Evolutionary conservation across 75 land plant species (phyloP), one percentile per base, ranked within the genome.

Genomic region (Isoetes taiwanensis): DNA sequence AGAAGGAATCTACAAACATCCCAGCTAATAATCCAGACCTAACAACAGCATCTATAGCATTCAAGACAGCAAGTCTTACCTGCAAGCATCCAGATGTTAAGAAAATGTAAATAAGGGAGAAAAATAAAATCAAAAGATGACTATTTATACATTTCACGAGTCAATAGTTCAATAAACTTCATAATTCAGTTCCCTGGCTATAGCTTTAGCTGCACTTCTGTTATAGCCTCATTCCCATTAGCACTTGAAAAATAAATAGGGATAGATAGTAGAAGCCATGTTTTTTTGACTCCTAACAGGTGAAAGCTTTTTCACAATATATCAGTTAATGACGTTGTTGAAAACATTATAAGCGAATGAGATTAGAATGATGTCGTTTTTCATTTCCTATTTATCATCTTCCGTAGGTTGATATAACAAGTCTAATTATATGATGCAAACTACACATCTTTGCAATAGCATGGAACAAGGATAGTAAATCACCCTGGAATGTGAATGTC

Each of bases 401-500:
- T 17, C 59, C n/a, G n/a, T n/a, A n/a, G n/a, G n/a, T n/a, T n/a
- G n/a, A n/a, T n/a, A n/a, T n/a, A n/a, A n/a, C n/a, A n/a, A n/a
- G n/a, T n/a, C n/a, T n/a, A n/a, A n/a, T n/a, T n/a, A n/a, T n/a
- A n/a, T n/a, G n/a, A n/a, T n/a, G n/a, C n/a, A n/a, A n/a, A n/a
- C n/a, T n/a, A n/a, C n/a, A n/a, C n/a, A n/a, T n/a, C n/a, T n/a
- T n/a, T n/a, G 12, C 37, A 3, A 37, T 35, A 21, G 41, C 41
- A 57, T 14, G 54, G 41, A 11, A 19, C 12, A 2, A 35, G n/a
- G n/a, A n/a, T n/a, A 34, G 2, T 2, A 57, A 32, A 3, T 2
- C 42, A 70, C 73, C 56, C 68, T 54, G 21, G 73, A 70, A 54
- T 70, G 73, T 29, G 73, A 34, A 48, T 70, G 73, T 10, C 2